These are phyloP conservation scores for Anthracocystis setariae DNA, from an alignment of 1,284 basidiomycete species.

Conservation along the genomic window DNA sequence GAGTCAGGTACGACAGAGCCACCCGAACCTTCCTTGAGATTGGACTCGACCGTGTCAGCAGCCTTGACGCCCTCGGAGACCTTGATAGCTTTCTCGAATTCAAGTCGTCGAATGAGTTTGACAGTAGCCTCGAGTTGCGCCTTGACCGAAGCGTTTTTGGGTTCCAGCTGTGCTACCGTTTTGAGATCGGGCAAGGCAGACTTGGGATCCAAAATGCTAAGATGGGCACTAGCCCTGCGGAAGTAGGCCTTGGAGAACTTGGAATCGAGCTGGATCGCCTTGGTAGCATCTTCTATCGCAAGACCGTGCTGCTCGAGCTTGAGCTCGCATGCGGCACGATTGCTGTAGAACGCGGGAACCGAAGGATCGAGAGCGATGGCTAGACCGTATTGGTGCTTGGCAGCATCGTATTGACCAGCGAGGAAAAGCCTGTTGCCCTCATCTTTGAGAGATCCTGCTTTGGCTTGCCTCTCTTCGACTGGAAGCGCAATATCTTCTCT, in stretches of 20 bases:
- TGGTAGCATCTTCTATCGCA: constrained; percentile 69
- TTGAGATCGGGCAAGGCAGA: constrained; percentile 61
- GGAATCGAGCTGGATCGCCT: constrained; percentile 87
- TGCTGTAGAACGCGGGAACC: constrained; percentile 58
- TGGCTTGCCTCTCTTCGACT: constrained; percentile 44
- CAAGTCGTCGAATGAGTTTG: constrained; percentile 78
- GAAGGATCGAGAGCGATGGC: constrained; percentile 61
- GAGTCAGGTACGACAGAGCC: constrained; percentile 43
- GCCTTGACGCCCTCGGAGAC: constrained; percentile 56
- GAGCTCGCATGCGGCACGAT: constrained; percentile 66
- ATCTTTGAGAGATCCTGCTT: constrained; percentile 52
- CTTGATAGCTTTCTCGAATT: constrained; percentile 65
- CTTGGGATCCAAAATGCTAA: constrained; percentile 77
- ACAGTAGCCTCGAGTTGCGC: constrained; percentile 86
- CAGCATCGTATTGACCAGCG: constrained; percentile 51
- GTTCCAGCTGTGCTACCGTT: constrained; percentile 81
- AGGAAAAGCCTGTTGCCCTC: constrained; percentile 64
- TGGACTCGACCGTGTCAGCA: constrained; percentile 50
- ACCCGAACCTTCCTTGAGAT: constrained; percentile 56
- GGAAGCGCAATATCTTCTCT: constrained; percentile 44
- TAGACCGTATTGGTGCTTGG: constrained; percentile 60
- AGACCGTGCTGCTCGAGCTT: constrained; percentile 67
- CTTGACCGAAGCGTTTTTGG: constrained; percentile 82
- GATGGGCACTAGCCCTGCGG: constrained; percentile 88
- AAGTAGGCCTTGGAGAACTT: constrained; percentile 92